These are phyloP conservation scores for Iris pallida DNA, from an alignment of 116 monocot species.

Conservation along the genomic window DNA sequence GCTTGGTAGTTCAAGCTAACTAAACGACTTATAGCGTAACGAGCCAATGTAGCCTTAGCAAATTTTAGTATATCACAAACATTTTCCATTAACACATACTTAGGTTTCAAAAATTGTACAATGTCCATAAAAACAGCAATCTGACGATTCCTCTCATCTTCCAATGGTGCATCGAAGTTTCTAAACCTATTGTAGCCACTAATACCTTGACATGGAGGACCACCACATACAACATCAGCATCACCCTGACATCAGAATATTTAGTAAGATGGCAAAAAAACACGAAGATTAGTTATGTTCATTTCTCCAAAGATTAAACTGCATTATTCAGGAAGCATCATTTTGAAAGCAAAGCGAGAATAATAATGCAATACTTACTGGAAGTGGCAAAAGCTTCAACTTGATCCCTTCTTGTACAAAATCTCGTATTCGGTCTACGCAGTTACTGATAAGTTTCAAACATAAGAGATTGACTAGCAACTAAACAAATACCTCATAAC, in stretches of 20 bases:
- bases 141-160: slow-evolving; percentile 77
- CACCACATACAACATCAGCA: slow-evolving; percentile 91
- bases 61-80: slow-evolving; percentile 85
- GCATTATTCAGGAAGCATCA: neutral
- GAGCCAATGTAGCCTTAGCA: slow-evolving; percentile 68
- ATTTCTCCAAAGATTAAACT: neutral
- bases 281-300: slow-evolving; percentile 2
- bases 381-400: slow-evolving; percentile 57
- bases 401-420: slow-evolving; percentile 70
- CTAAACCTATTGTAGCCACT: slow-evolving; percentile 85
- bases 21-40: slow-evolving; percentile 81
- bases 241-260: slow-evolving; percentile 42
- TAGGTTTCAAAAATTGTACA: slow-evolving; percentile 79
- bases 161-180: slow-evolving; percentile 60
- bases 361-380: slow-evolving; percentile 56
- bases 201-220: slow-evolving; percentile 97
- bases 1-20: slow-evolving; percentile 75
- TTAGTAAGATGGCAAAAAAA: neutral
- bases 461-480: neutral
- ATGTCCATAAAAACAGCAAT: slow-evolving; percentile 83
- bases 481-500: neutral
- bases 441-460: slow-evolving; percentile 46
- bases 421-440: slow-evolving; percentile 50
- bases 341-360: neutral
- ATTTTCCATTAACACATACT: slow-evolving; percentile 93